Base-by-base conservation (phyloP, 2,329 filamentous ascomycete genomes). In the Colletotrichum somersetense region DNA sequence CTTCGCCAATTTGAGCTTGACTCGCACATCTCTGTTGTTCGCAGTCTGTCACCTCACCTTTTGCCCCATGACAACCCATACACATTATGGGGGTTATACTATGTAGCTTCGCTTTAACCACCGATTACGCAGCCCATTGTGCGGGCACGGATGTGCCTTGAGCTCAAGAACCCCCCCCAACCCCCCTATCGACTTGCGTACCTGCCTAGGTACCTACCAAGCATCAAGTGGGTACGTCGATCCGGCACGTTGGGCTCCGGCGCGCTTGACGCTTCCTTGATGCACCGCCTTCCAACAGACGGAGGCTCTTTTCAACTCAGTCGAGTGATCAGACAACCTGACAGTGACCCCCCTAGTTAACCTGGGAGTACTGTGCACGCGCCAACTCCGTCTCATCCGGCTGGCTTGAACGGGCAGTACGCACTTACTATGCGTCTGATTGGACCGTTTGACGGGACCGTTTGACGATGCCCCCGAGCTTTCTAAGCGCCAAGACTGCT, bases 201-300 rank as follows among this genome's bases (percentile, higher is more conserved):
- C 35, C 18, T 16, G 16, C 35, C 35, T 38, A 12, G 11, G 40
- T 42, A 42, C 14, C 42, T 44, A 20, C 42, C 67, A 30, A 57
- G 52, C 50, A 53, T 38, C 48, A 30, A 58, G 44, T 55, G 53
- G 66, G 40, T 44, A 64, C 66, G 58, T 69, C 65, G 64, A 69
- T 72, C 66, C 65, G 59, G 58, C 65, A 69, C 46, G 30, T 58
- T 38, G 30, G 46, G 40, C 38, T 64, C 53, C 58, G 65, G 57
- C 8, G 35, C 65, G 42, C 38, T 62, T 42, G 35, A 30, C 46
- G 44, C 53, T 59, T 42, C 18, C 46, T 52, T 33, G 33, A 38
- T 26, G 46, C 46, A 62, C 44, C 57, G 26, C 35, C 46, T 12
- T 53, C 23, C 46, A 40, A 40, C 30, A 33, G 16, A 38, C 5